Base-by-base conservation (phyloP, 2,329 filamentous ascomycete species). In the Tympanopsis confertula region DNA sequence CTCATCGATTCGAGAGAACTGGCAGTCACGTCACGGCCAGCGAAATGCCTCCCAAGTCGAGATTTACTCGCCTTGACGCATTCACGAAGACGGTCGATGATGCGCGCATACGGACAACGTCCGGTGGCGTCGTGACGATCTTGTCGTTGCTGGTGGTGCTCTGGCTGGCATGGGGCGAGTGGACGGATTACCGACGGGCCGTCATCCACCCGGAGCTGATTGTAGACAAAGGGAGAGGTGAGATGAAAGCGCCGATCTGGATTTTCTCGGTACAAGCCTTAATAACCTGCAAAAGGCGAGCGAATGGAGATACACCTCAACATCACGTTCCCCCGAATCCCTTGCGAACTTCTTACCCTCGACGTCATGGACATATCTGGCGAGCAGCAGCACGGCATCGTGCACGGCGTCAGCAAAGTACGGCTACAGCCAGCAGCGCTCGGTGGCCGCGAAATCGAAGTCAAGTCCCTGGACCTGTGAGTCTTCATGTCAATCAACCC, bases 251-350 rank as follows among this genome's bases (percentile, higher is more conserved):
- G 43, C 35, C 19, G 30, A 14, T 39, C 40, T 24, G 38, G 39
- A 19, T 38, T 44, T 30, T 22, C 36, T 4, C 14, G 39, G 26
- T 32, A 36, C 35, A 24, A 22, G 44, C 42, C 45, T 55, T 50
- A 51, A 37, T 54, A 44, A 35, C 22, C 24, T 22, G 28, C 35
- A 37, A 55, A 48, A 86, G 84, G 86, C 58, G 88, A 98, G 69
- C 86, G 89, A 61, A 96, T 98, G 89, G 91, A 96, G 59, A 98
- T 98, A 47, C 87, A 94, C 58, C 74, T 98, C 61, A 98, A 98
- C 66, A 80, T 98, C 42, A 91, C 86, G 35, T 98, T 98, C 57
- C 91, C 91, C 10, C 79, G 80, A 44, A 74, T 98, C 48, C 91
- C 91, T 7, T 98, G 91, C 65, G 91, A 96, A 61, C 77, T 98